A percentile compares a stretch with the other conserved stretches of the same genome.
phyloP scores from a whole-genome alignment of 2,329 filamentous ascomycete genomes.

The Sporothrix protearum region DNA sequence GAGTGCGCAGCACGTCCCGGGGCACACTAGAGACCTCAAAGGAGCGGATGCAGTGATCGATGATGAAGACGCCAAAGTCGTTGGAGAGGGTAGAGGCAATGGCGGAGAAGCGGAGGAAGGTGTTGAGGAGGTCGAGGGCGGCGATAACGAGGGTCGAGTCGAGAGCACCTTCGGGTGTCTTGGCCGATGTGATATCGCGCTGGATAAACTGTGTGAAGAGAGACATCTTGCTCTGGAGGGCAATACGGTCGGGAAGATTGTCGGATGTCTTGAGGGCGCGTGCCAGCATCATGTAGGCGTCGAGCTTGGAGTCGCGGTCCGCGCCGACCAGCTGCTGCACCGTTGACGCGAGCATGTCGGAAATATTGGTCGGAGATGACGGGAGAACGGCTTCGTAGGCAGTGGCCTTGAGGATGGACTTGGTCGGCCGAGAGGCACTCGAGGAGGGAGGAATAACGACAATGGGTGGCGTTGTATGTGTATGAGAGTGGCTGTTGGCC shows the following conservation, averaged over 20 bases:
- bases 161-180: constrained; percentile 50
- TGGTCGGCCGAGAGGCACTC: constrained; percentile 47
- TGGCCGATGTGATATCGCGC: constrained; percentile 65
- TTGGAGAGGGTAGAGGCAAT: constrained; percentile 67
- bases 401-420: constrained; percentile 75
- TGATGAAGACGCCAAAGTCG: constrained; percentile 74
- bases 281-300: constrained; percentile 81
- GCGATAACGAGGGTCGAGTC: constrained; percentile 73
- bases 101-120: constrained; percentile 70
- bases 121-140: constrained; percentile 71
- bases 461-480: constrained; percentile 31
- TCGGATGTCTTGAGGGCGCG: constrained; percentile 76
- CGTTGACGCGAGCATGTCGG: constrained; percentile 79
- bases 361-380: constrained; percentile 56
- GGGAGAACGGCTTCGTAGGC: constrained; percentile 34
- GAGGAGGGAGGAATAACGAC: constrained; percentile 36
- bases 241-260: constrained; percentile 70
- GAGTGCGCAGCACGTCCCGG: constrained; percentile 73
- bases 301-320: constrained; percentile 68
- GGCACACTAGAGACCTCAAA: constrained; percentile 65
- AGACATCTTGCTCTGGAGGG: constrained; percentile 70
- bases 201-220: constrained; percentile 78
- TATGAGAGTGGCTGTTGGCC: constrained; percentile 30
- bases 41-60: constrained; percentile 74
- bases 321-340: constrained; percentile 74